Evolutionary conservation across 2,329 filamentous ascomycete genomes (phyloP).

Genomic region (Nothomitra cinnamomea): DNA sequence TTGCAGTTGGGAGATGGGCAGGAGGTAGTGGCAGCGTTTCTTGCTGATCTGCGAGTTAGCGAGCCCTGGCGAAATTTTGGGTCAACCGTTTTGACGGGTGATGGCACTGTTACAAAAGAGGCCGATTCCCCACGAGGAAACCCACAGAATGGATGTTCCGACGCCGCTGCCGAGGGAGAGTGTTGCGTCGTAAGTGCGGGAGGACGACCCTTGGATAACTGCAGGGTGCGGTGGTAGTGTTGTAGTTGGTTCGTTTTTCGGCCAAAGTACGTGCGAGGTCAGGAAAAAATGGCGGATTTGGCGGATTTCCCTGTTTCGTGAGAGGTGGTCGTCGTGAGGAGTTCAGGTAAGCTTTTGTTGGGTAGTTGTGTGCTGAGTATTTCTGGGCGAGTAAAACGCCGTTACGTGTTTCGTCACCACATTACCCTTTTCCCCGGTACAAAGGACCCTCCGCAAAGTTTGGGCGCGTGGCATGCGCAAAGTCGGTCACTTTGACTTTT

Average conservation of each 20-base stretch:
- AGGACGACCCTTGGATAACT: too few species aligned
- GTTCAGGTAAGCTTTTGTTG: neutral
- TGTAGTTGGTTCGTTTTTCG: neutral
- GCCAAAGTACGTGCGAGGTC: neutral
- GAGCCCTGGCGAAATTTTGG: neutral
- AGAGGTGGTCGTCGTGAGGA: neutral
- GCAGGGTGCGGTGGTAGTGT: neutral
- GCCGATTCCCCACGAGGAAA: neutral
- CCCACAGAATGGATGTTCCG: neutral
- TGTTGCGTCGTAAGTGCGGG: too few species aligned
- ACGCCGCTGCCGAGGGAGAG: neutral
- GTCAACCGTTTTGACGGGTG: neutral
- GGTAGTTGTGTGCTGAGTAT: neutral
- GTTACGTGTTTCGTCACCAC: slow-evolving; percentile 4
- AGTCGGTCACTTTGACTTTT: neutral
- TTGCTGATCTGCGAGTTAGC: neutral
- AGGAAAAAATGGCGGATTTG: neutral
- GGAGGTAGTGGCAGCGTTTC: neutral
- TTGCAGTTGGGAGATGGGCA: neutral
- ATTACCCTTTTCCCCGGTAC: neutral
- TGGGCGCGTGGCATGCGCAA: neutral
- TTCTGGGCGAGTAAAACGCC: neutral
- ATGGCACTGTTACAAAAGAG: neutral
- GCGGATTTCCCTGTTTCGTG: neutral
- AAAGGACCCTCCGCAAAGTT: neutral